These are phyloP conservation scores for Daldinia decipiens DNA, from an alignment of 495 filamentous ascomycete species.

Conservation along the genomic window DNA sequence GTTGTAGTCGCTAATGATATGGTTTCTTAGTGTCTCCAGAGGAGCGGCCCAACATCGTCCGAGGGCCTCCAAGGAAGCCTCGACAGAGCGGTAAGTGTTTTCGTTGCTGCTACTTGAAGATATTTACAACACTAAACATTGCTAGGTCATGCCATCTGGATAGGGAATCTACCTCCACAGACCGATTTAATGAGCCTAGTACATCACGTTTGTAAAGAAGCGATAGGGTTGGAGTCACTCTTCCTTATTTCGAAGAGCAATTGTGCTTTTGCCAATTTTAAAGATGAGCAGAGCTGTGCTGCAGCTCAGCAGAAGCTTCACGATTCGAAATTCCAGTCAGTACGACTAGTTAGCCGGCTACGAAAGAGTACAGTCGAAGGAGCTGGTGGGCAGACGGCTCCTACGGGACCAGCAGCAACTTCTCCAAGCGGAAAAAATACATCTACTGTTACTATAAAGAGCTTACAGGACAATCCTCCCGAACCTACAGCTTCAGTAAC, in stretches of 20 bases:
- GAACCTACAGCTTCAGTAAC: slow-evolving; percentile 31
- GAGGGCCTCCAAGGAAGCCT: slow-evolving; percentile 92
- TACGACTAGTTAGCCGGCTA: slow-evolving; percentile 90
- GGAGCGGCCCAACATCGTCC: slow-evolving; percentile 64
- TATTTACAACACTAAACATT: slow-evolving; percentile 27
- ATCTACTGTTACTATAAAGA: slow-evolving; percentile 36
- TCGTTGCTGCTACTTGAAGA: background rate
- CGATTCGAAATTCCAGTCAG: slow-evolving; percentile 88
- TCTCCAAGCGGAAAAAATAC: slow-evolving; percentile 40
- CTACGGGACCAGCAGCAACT: slow-evolving; percentile 63
- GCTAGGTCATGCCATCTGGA: slow-evolving; percentile 91
- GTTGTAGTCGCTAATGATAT: slow-evolving; percentile 31
- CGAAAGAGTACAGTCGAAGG: slow-evolving; percentile 70
- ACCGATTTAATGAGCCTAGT: slow-evolving; percentile 83
- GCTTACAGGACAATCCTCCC: slow-evolving; percentile 30
- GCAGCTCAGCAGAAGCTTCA: slow-evolving; percentile 87
- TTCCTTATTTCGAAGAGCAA: slow-evolving; percentile 98
- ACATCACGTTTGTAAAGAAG: slow-evolving; percentile 87
- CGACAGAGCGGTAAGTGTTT: slow-evolving; percentile 70
- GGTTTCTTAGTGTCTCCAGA: slow-evolving; percentile 46
- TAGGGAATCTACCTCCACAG: slow-evolving; percentile 90
- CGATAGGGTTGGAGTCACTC: slow-evolving; percentile 85
- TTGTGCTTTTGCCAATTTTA: slow-evolving; percentile 97
- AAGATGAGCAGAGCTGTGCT: slow-evolving; percentile 77
- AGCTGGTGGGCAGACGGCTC: slow-evolving; percentile 59